Conservation (phyloP, 106 monocot genomes). For the Dendrobium chrysotoxum region DNA sequence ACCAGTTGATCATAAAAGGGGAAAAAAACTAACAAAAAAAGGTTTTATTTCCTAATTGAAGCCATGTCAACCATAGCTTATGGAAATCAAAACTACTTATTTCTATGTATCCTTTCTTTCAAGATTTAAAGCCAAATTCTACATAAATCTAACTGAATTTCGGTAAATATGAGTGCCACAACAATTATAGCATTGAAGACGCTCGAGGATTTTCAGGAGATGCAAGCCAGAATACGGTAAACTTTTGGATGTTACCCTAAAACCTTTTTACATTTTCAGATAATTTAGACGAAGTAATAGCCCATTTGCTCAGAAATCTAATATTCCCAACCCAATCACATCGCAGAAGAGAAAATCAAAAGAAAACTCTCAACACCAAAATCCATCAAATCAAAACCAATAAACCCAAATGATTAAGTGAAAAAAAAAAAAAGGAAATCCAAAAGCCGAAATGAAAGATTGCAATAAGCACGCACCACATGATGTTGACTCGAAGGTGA, state of each 20-base stretch:
- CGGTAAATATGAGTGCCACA: background rate
- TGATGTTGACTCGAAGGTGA: slow-evolving; percentile 88
- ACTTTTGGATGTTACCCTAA: background rate
- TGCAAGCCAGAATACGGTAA: background rate
- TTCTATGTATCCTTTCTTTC: background rate
- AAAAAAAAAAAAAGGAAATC: background rate
- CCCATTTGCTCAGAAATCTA: background rate
- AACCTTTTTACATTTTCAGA: background rate
- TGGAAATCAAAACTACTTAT: background rate
- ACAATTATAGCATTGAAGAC: background rate
- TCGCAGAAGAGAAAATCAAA: background rate
- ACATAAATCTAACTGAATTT: background rate
- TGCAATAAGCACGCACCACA: slow-evolving; percentile 44
- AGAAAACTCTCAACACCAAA: background rate
- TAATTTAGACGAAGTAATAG: background rate
- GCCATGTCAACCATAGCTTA: background rate
- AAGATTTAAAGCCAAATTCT: background rate
- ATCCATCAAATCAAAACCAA: background rate
- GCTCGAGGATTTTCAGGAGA: background rate
- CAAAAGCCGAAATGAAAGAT: background rate
- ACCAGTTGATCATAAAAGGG: background rate
- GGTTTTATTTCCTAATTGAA: background rate
- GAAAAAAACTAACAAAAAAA: background rate
- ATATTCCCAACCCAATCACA: background rate
- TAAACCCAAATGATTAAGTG: background rate